Evolutionary conservation across 2,329 filamentous ascomycete genomes (phyloP), one percentile per base, ranked within the genome.

Genomic region (Drechslerella dactyloides): DNA sequence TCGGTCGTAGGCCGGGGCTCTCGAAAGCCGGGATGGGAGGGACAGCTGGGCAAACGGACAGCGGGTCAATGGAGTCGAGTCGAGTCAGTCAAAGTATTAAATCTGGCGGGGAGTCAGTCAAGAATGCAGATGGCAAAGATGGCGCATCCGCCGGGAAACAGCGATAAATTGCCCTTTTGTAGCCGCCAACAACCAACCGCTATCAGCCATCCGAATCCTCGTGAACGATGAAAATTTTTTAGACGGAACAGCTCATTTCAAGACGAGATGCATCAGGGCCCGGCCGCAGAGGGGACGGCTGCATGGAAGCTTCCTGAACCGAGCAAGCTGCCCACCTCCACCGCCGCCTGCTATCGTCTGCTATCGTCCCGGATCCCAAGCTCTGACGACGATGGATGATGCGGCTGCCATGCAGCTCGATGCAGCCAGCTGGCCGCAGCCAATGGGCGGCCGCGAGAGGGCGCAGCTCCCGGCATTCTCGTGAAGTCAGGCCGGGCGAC

Each of bases 281-380:
- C 27, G 44, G 48, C 40, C 52, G 61, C 61, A 65, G 60, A 51
- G 17, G 44, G 61, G 27, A 33, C 3, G 27, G 61, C 53, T 70
- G 66, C 66, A 64, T 70, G 55, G 66, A 70, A 70, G 54, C 66
- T 70, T 70, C 66, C 42, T 70, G 66, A 70, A 70, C 37, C 8
- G n/a, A 54, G 42, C 8, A n/a, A 1, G 27, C 21, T 15, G 6
- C 5, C 11, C 23, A 33, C 11, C n/a, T 17, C 37, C 10, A n/a
- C 13, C 17, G 46, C 23, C 46, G 10, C 27, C 4, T 33, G 27
- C 27, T 8, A 33, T 33, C 27, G n/a, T 51, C 46, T 51, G 40
- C 56, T 42, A 59, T 23, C 56, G 50, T 33, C 23, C 42, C 30
- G 56, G 3, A 44, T 33, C 27, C 27, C 27, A 33, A 33, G 27